Base-by-base conservation (phyloP, 371 early-diverging fungal species). In the Mortierella sp. region DNA sequence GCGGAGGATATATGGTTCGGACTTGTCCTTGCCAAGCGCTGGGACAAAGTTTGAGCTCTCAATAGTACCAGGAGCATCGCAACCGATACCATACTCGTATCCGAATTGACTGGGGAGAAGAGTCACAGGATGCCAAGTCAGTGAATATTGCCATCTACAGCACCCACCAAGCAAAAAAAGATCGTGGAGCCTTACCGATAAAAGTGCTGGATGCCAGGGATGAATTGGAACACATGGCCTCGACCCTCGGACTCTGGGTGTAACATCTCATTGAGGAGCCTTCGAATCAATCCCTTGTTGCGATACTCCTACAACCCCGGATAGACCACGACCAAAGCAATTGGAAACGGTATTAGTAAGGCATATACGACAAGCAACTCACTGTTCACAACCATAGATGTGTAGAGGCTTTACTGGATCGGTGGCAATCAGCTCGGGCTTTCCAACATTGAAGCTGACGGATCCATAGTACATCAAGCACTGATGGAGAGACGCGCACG, bases 241-340 rank as follows among this genome's bases (percentile, higher is more conserved):
- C 64, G 55, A 16, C 63, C 57, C 1, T 73, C 74, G 0, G 67
- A 67, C 37, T 63, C 67, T 4, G 74, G 74, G 25, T 73, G 74
- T 19, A 67, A n/a, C 67, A 73, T 63, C 22, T 67, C 63, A n/a
- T 55, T 16, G 21, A 73, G 22, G 9, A 73, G 51, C 37, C 40
- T 62, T 27, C 67, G 55, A 25, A 73, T 24, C 24, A 67, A 43
- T 12, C 67, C 74, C 10, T 40, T 14, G 53, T 60, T 73, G 46
- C 74, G 74, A 21, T 73, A 73, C 13, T 46, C 62, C 58, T 65
- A 50, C 16, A 37, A 40, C 6, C n/a, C n/a, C n/a, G n/a, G 17
- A 12, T n/a, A 19, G 7, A 14, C 17, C 2, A 16, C 27, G 7
- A 14, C 17, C 2, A 16, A 14, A 34, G 7, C 34, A 34, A 34